Evolutionary conservation across 1,284 basidiomycete species (phyloP).

Genomic region (Thecaphora frezii): DNA sequence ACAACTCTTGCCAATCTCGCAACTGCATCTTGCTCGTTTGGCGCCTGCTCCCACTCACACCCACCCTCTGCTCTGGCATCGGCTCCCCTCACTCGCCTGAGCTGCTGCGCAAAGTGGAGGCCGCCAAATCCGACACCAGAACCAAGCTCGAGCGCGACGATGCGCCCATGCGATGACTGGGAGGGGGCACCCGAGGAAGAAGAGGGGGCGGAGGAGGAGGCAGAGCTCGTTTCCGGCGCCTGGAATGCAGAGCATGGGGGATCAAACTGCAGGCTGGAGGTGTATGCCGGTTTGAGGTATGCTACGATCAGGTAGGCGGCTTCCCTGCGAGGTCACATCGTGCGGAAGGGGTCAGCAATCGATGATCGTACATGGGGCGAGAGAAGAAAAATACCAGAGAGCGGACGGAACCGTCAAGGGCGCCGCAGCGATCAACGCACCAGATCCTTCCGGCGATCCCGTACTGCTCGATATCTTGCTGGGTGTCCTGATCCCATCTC

Average conservation of each 20-base stretch:
- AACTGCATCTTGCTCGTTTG: no score
- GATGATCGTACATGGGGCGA: background rate
- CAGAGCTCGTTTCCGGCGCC: background rate
- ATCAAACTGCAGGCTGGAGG: conserved; percentile 33
- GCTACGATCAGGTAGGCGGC: conserved; percentile 45
- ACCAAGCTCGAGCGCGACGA: conserved; percentile 49
- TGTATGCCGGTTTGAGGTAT: conserved; percentile 31
- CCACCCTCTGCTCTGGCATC: no score
- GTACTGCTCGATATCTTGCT: conserved; percentile 46
- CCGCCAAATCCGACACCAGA: conserved; percentile 53
- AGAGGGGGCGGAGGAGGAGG: no score
- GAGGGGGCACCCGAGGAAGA: no score
- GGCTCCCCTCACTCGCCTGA: no score
- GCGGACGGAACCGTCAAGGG: background rate
- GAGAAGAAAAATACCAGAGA: no score
- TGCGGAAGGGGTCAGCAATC: no score
- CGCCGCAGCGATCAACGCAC: conserved; percentile 5
- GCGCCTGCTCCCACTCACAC: no score
- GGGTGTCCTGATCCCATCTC: conserved; percentile 39
- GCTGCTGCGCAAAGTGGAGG: conserved; percentile 43
- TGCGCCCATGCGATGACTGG: background rate
- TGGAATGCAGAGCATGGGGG: conserved; percentile 46
- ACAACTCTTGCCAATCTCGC: no score
- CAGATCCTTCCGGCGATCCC: conserved; percentile 57
- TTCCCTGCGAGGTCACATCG: no score